phyloP scores from a whole-genome alignment of 306 rosid genomes.

The Cucumis cinereus region DNA sequence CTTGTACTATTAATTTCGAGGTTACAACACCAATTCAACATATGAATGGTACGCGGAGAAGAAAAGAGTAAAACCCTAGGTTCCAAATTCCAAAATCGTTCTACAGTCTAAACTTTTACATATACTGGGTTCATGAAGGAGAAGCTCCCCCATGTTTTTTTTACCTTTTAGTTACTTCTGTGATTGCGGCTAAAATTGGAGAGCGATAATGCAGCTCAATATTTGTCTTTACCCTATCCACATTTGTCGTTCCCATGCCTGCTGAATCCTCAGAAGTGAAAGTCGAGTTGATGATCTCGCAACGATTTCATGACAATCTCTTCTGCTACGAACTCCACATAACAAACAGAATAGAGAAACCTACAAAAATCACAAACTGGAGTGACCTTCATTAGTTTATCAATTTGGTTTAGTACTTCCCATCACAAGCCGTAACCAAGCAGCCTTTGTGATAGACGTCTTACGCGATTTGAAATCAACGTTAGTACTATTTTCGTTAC shows the following conservation, averaged over 20 bases:
- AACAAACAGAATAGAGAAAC: background rate
- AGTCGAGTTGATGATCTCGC: background rate
- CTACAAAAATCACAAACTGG: background rate
- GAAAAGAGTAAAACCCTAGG: background rate
- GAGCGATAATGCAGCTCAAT: too few species aligned
- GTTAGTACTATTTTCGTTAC: background rate
- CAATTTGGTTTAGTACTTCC: background rate
- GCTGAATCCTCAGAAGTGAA: background rate
- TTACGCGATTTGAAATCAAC: background rate
- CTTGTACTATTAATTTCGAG: too few species aligned
- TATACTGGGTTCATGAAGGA: background rate
- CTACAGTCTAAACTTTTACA: background rate
- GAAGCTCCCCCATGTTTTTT: background rate
- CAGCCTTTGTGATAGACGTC: background rate
- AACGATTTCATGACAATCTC: too few species aligned
- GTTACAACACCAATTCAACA: background rate
- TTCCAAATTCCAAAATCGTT: background rate
- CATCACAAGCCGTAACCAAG: background rate
- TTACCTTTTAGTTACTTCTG: background rate
- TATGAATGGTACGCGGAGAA: background rate
- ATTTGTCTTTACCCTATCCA: background rate
- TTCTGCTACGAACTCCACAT: background rate
- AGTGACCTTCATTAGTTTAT: background rate
- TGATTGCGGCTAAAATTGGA: background rate
- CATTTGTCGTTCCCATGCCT: background rate